These are phyloP conservation scores for Tuber calosporum DNA, from an alignment of 495 filamentous ascomycete genomes.

Conservation along the genomic window DNA sequence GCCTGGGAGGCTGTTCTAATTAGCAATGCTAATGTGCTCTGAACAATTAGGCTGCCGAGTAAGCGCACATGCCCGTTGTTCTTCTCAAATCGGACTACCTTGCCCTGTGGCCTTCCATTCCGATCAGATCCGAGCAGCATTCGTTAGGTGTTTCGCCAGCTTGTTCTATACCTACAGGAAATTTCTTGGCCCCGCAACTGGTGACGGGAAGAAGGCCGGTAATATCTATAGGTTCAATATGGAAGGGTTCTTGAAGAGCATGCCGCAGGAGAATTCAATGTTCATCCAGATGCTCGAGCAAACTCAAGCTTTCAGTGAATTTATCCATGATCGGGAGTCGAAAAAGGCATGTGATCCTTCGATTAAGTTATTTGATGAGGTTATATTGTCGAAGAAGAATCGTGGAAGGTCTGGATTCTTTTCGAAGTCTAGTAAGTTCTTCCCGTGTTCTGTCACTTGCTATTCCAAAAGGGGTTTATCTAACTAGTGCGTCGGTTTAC, in stretches of 20 bases:
- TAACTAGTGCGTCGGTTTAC: slow-evolving; percentile 41
- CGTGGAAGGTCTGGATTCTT: slow-evolving; percentile 57
- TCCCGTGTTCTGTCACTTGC: slow-evolving; percentile 46
- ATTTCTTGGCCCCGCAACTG: slow-evolving; percentile 63
- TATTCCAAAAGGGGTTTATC: slow-evolving; percentile 33
- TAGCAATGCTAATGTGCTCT: slow-evolving; percentile 18
- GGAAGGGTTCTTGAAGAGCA: slow-evolving; percentile 81
- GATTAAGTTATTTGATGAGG: slow-evolving; percentile 88
- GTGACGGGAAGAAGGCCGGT: slow-evolving; percentile 78
- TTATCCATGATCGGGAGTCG: slow-evolving; percentile 84
- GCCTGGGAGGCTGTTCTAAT: slow-evolving; percentile 13
- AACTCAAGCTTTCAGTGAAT: slow-evolving; percentile 95
- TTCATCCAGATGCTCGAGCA: slow-evolving; percentile 82
- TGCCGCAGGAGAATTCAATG: slow-evolving; percentile 83
- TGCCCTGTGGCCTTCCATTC: slow-evolving; percentile 85
- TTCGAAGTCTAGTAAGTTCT: slow-evolving; percentile 50
- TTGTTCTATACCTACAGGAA: slow-evolving; percentile 94
- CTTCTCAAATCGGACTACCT: slow-evolving; percentile 71
- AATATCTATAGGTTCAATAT: slow-evolving; percentile 89
- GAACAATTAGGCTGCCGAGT: slow-evolving; percentile 57
- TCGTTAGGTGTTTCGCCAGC: slow-evolving; percentile 88
- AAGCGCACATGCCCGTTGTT: slow-evolving; percentile 70
- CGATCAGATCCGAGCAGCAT: slow-evolving; percentile 84
- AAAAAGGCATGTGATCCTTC: slow-evolving; percentile 52
- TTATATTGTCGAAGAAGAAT: slow-evolving; percentile 89